These are phyloP conservation scores for Kwoniella pini DNA, from an alignment of 768 basidiomycete species.

Conservation along the genomic window DNA sequence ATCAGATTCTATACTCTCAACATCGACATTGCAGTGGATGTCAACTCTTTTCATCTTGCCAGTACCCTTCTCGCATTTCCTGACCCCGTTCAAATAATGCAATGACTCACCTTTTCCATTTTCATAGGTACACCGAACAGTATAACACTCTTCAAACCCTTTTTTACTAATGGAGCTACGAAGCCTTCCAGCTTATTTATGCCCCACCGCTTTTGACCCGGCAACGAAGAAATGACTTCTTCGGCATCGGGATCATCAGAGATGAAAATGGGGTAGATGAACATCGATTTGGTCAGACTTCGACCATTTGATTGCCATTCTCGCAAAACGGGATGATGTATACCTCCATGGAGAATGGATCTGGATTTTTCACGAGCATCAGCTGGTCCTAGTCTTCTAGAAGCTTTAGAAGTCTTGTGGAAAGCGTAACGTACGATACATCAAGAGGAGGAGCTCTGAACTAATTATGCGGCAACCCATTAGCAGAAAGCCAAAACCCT, in stretches of 20 bases:
- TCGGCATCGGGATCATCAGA: slow-evolving; percentile 88
- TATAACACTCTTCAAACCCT: slow-evolving; percentile 88
- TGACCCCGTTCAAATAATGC: background rate
- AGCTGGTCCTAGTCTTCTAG: no score
- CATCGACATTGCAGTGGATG: background rate
- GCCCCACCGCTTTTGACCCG: slow-evolving; percentile 91
- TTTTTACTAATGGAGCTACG: slow-evolving; percentile 79
- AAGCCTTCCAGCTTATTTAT: slow-evolving; percentile 88
- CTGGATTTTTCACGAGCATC: slow-evolving; percentile 17
- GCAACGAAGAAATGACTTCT: slow-evolving; percentile 72
- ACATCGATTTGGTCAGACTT: slow-evolving; percentile 63
- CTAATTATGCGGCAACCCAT: background rate
- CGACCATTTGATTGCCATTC: slow-evolving; percentile 79
- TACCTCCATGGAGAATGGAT: slow-evolving; percentile 70
- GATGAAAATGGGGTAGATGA: slow-evolving; percentile 99
- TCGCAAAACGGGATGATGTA: slow-evolving; percentile 85
- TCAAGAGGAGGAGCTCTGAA: slow-evolving; percentile 25
- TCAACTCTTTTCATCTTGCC: no score
- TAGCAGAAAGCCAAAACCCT: no score
- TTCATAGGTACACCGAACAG: slow-evolving; percentile 63
- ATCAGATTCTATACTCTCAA: background rate
- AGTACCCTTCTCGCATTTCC: background rate
- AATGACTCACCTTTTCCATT: slow-evolving; percentile 44
- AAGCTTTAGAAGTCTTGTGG: background rate
- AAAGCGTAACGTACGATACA: slow-evolving; percentile 21